Base-by-base conservation (phyloP, 176 grass and related monocot genomes). In the Oryza rufipogon region DNA sequence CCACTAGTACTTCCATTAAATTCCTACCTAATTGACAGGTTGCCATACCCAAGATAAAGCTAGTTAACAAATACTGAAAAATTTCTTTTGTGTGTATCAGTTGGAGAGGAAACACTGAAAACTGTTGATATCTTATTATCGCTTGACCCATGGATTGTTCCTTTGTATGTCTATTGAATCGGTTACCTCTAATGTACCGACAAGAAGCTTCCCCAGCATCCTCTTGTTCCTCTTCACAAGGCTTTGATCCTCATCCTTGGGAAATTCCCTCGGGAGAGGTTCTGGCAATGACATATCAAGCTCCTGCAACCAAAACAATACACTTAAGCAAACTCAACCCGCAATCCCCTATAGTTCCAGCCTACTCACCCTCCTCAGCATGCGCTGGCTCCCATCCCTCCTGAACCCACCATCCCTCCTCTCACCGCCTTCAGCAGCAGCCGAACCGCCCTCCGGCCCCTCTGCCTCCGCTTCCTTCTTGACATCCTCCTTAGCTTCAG, bases 131-230 rank as follows among this genome's bases (percentile, higher is more conserved):
- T 56, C 3, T 56, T 56, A 7, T 56, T 5, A 56, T 47, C 9
- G 0, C 39, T 85, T 23, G 56, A 54, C 48, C 74, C 66, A 64
- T 52, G 74, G 19, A 30, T 64, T 69, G 7, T 76, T 52, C 38
- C 46, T 45, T 22, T 22, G 66, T 61, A 70, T 12, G 42, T 32
- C 14, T 71, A 26, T 84, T 44, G 78, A 74, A 19, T 44, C 13
- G 16, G 75, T 68, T 91, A 99, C 96, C 96, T 94, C 88, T 77
- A 99, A 83, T 26, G 96, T 99, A 74, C 96, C 96, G 3, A 99
- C 79, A 48, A 99, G 93, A 83, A 99, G 93, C 70, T 99, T 94
- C 46, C 96, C 96, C n/a, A 99, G 83, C 96, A 99, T 96, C 77
- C 93, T 91, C 46, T 25, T 95, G 52, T 99, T 99, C 78, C 96